These are phyloP conservation scores for Lactarius sp. DNA, from an alignment of 768 basidiomycete species.

Conservation along the genomic window DNA sequence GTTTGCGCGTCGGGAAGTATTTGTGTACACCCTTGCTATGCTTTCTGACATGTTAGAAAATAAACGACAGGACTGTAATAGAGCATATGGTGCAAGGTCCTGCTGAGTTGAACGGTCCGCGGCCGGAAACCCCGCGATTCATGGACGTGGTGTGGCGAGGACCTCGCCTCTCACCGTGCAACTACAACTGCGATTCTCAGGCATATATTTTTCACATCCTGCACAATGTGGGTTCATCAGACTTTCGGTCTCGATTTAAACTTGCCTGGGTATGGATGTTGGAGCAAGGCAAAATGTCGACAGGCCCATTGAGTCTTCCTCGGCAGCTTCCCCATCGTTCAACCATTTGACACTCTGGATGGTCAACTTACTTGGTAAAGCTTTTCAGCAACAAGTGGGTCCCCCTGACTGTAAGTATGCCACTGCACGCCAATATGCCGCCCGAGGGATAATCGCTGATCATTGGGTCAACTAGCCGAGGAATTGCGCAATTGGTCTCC, in stretches of 20 bases:
- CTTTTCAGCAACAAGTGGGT: not conserved
- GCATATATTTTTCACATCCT: not conserved
- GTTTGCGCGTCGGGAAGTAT: constrained; percentile 61
- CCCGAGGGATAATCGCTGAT: not conserved
- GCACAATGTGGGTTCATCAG: not conserved
- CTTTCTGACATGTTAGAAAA: constrained; percentile 43
- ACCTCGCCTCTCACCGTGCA: not conserved
- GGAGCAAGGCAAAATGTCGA: not conserved
- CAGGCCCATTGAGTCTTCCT: not conserved
- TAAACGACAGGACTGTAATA: not conserved
- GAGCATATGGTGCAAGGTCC: too few relatives aligned
- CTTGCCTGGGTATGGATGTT: not conserved
- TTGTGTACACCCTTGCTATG: constrained; percentile 48
- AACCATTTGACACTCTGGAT: not conserved
- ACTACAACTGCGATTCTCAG: not conserved
- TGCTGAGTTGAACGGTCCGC: not conserved
- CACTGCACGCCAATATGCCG: not conserved
- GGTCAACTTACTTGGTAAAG: not conserved
- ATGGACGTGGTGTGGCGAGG: too few relatives aligned
- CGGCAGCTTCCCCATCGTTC: not conserved
- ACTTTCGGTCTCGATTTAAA: constrained; percentile 3
- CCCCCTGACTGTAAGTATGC: not conserved
- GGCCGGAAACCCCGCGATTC: not conserved
- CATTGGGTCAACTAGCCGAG: not conserved
- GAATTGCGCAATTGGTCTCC: not conserved